Conservation (phyloP, 2,329 filamentous ascomycete species). For the Sporothrix humicola region DNA sequence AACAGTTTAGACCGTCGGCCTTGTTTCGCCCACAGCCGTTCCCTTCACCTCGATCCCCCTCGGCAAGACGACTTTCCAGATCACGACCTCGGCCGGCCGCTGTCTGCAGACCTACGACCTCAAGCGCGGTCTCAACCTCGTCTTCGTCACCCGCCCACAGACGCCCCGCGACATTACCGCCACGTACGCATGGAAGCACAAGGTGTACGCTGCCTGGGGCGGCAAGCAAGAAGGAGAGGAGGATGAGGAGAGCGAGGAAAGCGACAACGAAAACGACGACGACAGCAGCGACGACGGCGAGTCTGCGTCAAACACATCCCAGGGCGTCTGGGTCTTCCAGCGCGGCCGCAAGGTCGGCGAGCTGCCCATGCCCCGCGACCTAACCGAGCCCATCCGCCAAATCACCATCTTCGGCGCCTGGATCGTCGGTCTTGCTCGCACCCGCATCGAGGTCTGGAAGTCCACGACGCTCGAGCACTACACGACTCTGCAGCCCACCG, state of each 20-base stretch:
- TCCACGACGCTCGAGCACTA: slow-evolving; percentile 83
- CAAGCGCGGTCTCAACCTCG: slow-evolving; percentile 83
- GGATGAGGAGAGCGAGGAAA: slow-evolving; percentile 4
- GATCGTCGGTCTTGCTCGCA: slow-evolving; percentile 80
- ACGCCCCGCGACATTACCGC: slow-evolving; percentile 86
- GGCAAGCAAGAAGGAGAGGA: slow-evolving; percentile 45
- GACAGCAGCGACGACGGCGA: neutral
- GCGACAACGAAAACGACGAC: slow-evolving; percentile 8
- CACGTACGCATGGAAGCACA: slow-evolving; percentile 84
- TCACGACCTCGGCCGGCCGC: slow-evolving; percentile 91
- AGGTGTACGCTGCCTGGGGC: slow-evolving; percentile 89
- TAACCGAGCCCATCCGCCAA: slow-evolving; percentile 74
- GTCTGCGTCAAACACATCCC: slow-evolving; percentile 42
- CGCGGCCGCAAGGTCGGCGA: slow-evolving; percentile 83
- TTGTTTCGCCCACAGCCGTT: slow-evolving; percentile 88
- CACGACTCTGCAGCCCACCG: slow-evolving; percentile 73
- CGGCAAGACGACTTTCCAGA: slow-evolving; percentile 94
- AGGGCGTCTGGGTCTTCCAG: slow-evolving; percentile 90
- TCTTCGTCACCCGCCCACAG: slow-evolving; percentile 91
- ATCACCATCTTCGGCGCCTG: slow-evolving; percentile 87
- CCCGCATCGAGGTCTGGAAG: slow-evolving; percentile 88
- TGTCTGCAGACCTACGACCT: slow-evolving; percentile 96
- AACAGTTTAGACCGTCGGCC: slow-evolving; percentile 74
- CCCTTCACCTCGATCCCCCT: slow-evolving; percentile 89
- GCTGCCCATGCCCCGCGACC: slow-evolving; percentile 69